Evolutionary conservation across 805 yeast genomes (phyloP).

Genomic region (Ogataea trehalophila): DNA sequence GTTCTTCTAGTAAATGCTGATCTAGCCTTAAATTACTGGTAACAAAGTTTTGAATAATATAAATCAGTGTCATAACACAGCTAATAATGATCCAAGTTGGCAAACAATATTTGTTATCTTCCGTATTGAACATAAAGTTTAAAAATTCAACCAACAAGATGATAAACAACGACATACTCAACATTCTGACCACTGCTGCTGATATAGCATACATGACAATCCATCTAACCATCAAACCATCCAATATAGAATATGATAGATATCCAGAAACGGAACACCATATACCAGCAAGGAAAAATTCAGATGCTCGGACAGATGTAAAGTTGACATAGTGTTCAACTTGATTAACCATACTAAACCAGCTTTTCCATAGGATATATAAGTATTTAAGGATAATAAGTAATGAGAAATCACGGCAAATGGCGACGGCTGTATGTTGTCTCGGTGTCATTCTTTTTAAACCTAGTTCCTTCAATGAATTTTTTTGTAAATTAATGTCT

Average conservation of each 20-base stretch:
- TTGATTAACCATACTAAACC: constrained; percentile 21
- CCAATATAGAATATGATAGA: constrained; percentile 75
- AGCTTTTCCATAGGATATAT: constrained; percentile 22
- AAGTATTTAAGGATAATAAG: constrained; percentile 25
- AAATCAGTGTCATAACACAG: constrained; percentile 73
- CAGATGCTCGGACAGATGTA: constrained; percentile 66
- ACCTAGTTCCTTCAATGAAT: constrained; percentile 53
- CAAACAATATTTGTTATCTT: constrained; percentile 54
- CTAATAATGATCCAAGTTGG: constrained; percentile 93
- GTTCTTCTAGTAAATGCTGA: constrained; percentile 17
- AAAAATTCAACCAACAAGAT: constrained; percentile 66
- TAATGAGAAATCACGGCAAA: constrained; percentile 75
- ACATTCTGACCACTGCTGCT: constrained; percentile 84
- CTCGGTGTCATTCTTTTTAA: constrained; percentile 66
- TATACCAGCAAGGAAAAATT: constrained; percentile 75
- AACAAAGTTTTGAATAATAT: constrained; percentile 81
- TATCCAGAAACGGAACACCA: constrained; percentile 92
- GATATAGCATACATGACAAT: constrained; percentile 82
- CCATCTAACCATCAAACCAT: constrained; percentile 91
- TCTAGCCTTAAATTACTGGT: constrained; percentile 64
- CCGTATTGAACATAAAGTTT: constrained; percentile 63
- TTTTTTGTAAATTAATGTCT: constrained; percentile 24
- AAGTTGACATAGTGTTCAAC: constrained; percentile 22
- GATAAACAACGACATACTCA: constrained; percentile 73
- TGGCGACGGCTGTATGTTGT: constrained; percentile 70